Base-by-base conservation (phyloP, 371 early-diverging fungal species). In the Enterocytospora artemiae region DNA sequence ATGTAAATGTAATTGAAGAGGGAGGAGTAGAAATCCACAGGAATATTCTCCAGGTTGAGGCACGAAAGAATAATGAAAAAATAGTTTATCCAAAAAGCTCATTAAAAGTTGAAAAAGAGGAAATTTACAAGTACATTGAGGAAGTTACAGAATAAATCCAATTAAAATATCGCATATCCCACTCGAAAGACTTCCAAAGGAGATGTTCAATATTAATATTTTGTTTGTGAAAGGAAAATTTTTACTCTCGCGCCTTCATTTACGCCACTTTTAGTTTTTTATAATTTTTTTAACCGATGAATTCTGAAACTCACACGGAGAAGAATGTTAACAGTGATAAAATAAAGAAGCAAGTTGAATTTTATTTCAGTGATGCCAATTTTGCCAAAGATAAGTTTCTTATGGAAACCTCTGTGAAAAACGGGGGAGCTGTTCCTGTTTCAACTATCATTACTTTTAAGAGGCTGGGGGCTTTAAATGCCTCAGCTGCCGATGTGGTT, bases 1-100 rank as follows among this genome's bases (percentile, higher is more conserved):
- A 97, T 82, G 85, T 93, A 1, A 61, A 54, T 63, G 64, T 72
- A 7, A 76, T 79, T 32, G 58, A 51, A 16, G 44, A 46, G 25
- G 45, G 39, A 1, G 62, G 48, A 30, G 43, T 32, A 25, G 55
- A 71, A 28, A 52, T 62, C 39, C 36, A 49, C 5, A 59, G 73
- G 52, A 67, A 60, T 46, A 68, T 70, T 41, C 54, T 52, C 43
- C 63, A 37, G 30, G 62, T 77, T 16, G 75, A 67, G 39, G 60
- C 44, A 33, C 67, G 64, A 46, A 65, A 65, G 39, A 45, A 54
- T 27, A 50, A 39, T 16, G 50, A 16, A 18, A 56, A 43, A n/a
- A 57, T 69, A 27, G 30, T n/a, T 2, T 69, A 69, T 63, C 69
- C 69, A 34, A 2, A 32, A 1, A 45, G 36, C 20, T 52, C 48